Base-by-base conservation (phyloP, 768 basidiomycete species). In the Lentinula boryana region DNA sequence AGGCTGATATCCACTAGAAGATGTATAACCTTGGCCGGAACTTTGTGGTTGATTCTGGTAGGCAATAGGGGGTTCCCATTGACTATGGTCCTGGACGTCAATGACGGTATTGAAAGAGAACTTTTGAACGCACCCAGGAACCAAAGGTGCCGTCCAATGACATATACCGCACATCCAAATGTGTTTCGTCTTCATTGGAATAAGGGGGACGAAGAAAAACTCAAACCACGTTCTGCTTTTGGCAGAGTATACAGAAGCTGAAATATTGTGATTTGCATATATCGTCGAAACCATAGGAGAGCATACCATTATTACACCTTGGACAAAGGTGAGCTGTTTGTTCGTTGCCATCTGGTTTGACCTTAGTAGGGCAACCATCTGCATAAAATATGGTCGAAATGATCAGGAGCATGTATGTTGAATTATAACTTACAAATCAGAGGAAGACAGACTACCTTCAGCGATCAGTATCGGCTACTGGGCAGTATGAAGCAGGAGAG, bases 141-240 rank as follows among this genome's bases (percentile, higher is more conserved):
- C 63, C 13, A 32, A 36, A 21, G 60, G 55, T 6, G 56, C 41
- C 10, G 43, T 43, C 58, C 63, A 65, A 27, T 58, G 56, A 56
- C 65, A 65, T 18, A 63, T 65, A 15, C 56, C 54, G 38, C 65
- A 65, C 52, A 64, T 41, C 65, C 65, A 65, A 13, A 65, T 58
- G 36, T 65, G 65, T 51, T 65, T 63, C 18, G 63, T 53, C 15
- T 46, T 54, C 32, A 65, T 53, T 21, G 65, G 65, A 36, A 65
- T 44, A 15, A 65, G 33, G 5, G 65, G 65, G 32, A 65, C 44
- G 48, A 61, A 65, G 54, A 65, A 65, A 2, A 65, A 54, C 49
- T 65, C 65, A 35, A 65, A 64, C 65, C 65, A 63, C 13, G 63
- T 63, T 32, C 46, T 62, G 43, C 54, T 63, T 57, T 65, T 65